Evolutionary conservation across 768 basidiomycete species (phyloP), one percentile per base, ranked within the genome.

Genomic region (Strobilomyces dryophilus): DNA sequence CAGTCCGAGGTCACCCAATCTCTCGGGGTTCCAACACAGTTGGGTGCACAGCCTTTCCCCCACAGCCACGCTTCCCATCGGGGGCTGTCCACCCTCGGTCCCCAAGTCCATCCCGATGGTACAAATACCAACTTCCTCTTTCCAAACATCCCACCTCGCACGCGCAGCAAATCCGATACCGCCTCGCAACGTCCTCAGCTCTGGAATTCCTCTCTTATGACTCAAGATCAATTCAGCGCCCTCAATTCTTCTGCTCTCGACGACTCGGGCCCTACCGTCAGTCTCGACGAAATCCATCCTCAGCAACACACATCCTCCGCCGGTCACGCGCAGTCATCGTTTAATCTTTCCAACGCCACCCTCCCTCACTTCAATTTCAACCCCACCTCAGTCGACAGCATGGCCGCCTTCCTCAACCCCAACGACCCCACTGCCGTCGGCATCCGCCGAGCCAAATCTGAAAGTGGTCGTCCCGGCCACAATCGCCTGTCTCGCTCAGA

Each of bases 111-210:
- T 54, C 53, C 70, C 45, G 70, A 69, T 63, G 47, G 56, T 71
- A 70, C 66, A 67, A 68, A 70, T 71, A 72, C 58, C 60, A 62
- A 59, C 61, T 74, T 69, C 55, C 69, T 74, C 31, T 66, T 72
- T 59, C 74, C 76, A 27, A 66, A 56, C 31, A 61, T 67, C 29
- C 67, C 70, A 66, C 67, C 69, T 34, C 76, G 83, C 34, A 69
- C 72, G 21, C 74, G 85, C 48, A 83, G 81, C 67, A 79, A 84
- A 60, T 82, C 82, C 2, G 85, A 86, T 43, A 78, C 81, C 0
- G 73, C 80, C 24, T 24, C 68, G 40, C 71, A 79, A 4, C 80
- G 83, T 51, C 78, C 78, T 15, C 79, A 77, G 1, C 64, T 77
- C 42, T 83, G 83, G 83, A 75, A 79, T 49, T 52, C 68, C 45